Evolutionary conservation across 2,329 filamentous ascomycete genomes (phyloP), one percentile per base, ranked within the genome.

Genomic region (Triangularia setosa): DNA sequence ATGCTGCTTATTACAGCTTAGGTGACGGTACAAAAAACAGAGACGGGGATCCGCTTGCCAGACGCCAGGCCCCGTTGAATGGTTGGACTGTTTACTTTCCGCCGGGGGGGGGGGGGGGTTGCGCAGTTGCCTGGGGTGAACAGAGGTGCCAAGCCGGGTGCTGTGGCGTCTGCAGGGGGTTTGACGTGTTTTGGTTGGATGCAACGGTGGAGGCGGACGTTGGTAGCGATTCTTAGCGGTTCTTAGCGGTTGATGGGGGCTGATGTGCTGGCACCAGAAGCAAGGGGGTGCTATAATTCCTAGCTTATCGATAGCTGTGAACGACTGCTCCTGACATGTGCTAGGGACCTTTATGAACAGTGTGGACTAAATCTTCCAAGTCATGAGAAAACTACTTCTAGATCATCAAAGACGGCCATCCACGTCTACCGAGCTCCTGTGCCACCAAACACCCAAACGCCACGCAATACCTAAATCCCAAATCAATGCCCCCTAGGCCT

Each of bases 401-500:
- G 6, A 33, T 7, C 30, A 33, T 33, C 12, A 24, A 33, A 30
- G 2, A 4, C 2, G 27, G 55, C n/a, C 30, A 28, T 4, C 3
- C 30, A 54, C 21, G 27, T 27, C 61, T 25, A 35, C n/a, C 18
- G 52, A 6, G 60, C 23, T 35, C 25, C 5, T 4, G 24, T 30
- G 9, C 24, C 59, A 52, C 9, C 16, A 24, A 11, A n/a, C 12
- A 52, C 21, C 52, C 18, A 35, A 33, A 33, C 30, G 11, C 30
- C 30, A 33, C 30, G 11, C 30, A 33, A 33, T 7, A 33, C 30
- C 14, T 4, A 44, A 18, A 30, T 11, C 27, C 27, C 5, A 18
- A 18, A n/a, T 18, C 35, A 4, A 6, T 11, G 11, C 6, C 27
- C n/a, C n/a, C 60, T 40, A 68, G 21, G 72, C 72, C 68, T 72